phyloP scores from a whole-genome alignment of 306 rosid genomes.

The Pyrus pyrifolia region DNA sequence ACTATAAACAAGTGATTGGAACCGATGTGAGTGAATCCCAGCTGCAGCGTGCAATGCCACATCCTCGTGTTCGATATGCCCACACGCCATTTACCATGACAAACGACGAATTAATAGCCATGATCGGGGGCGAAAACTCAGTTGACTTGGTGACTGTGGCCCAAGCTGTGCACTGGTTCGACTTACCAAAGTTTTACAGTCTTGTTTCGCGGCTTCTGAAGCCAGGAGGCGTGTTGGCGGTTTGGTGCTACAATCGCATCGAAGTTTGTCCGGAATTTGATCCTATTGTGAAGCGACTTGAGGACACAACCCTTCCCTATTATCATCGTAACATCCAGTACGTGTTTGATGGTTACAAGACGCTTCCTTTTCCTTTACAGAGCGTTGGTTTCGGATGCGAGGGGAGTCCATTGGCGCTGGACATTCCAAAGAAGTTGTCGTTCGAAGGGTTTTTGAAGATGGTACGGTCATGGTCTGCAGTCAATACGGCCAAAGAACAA shows the following conservation, averaged over 20 bases:
- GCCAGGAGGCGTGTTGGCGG: conserved; percentile 17
- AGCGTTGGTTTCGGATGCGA: conserved; percentile 31
- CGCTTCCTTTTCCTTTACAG: conserved; percentile 33
- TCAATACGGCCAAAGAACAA: conserved; percentile 7
- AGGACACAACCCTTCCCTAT: not conserved
- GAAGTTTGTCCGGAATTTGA: conserved; percentile 13
- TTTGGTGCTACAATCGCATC: conserved; percentile 18
- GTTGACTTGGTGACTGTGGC: conserved; percentile 23
- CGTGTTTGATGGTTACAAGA: conserved; percentile 13
- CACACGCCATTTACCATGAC: conserved; percentile 12
- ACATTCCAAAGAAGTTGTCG: conserved; percentile 4
- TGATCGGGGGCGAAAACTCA: conserved; percentile 14
- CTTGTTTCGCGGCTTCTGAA: conserved; percentile 12
- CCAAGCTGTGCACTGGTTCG: conserved; percentile 25
- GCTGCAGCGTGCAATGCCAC: conserved; percentile 16
- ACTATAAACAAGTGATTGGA: conserved; percentile 27
- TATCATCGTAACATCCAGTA: not conserved
- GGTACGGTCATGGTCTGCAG: conserved; percentile 1
- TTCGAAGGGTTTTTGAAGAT: conserved; percentile 1
- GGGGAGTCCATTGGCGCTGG: conserved; percentile 20
- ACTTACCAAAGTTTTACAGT: conserved; percentile 16
- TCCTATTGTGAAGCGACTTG: not conserved
- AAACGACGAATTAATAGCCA: conserved; percentile 19
- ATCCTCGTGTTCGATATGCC: conserved; percentile 22
- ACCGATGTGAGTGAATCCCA: conserved; percentile 24